Base-by-base conservation (phyloP, 805 yeast genomes). In the Lachancea thermotolerans region DNA sequence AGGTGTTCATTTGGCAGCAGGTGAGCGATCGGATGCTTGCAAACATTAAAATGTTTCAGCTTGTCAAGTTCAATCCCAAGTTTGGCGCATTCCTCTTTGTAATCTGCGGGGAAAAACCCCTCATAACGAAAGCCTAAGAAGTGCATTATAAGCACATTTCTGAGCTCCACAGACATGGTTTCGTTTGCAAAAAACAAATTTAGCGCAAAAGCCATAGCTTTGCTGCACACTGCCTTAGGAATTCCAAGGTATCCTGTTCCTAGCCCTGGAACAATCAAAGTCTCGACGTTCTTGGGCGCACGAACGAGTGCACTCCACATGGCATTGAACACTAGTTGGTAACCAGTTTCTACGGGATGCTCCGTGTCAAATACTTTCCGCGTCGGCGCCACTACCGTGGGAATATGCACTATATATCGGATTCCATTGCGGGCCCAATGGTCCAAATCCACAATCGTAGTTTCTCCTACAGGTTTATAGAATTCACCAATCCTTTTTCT, bases 221-320 rank as follows among this genome's bases (percentile, higher is more conserved):
- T 57, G 37, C 62, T 51, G 37, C 61, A 49, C 2, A 60, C 46
- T 2, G 34, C 42, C 9, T 50, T 47, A 6, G 66, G 66, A 1
- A 62, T 58, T 2, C 65, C 67, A 3, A 53, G 66, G 44, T 52
- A 64, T 10, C 68, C 68, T 3, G 64, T 57, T 31, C 61, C 57
- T 25, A 64, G 35, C 2, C 68, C 68, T 6, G 68, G 60, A 2
- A 62, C 47, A 18, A 62, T 55, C 36, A 64, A 33, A 4, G 50
- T 48, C 37, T 59, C 58, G 1, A 51, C 50, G 10, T 51, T 56
- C 2, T 33, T 28, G 8, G 66, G 64, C 3, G 48, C 28, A 37
- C 44, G 41, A 28, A 35, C 42, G 29, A 62, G 44, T 2, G 60
- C 53, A 38, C 49, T 52, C 66, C 65, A 62, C 29, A 49, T 55